Evolutionary conservation across 2,329 filamentous ascomycete genomes (phyloP), one percentile per base, ranked within the genome.

Genomic region (Epicoccum nigrum): DNA sequence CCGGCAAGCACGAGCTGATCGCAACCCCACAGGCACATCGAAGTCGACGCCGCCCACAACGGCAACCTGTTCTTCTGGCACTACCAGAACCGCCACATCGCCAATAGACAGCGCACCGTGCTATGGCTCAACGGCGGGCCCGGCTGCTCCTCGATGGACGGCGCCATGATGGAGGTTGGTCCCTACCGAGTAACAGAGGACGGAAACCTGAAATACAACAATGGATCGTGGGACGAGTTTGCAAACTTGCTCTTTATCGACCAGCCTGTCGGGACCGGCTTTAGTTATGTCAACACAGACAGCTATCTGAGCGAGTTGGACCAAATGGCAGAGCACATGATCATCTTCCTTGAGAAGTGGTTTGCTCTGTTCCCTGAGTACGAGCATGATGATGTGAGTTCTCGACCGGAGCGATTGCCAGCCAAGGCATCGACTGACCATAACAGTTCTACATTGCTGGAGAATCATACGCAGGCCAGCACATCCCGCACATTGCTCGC

Each of bases 41-140:
- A 97, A 76, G 83, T 99, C 66, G 89, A 86, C 27, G 84, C 88
- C 16, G 86, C 91, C 60, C 84, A 88, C 72, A 91, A 97, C 71
- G 93, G 91, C 63, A 96, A 97, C 74, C 77, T 99, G 15, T 99
- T 97, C 81, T 99, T 99, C 80, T 99, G 94, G 94, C 90, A 97
- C 69, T 97, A 90, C 71, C 86, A 96, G 71, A 97, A 97, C 71
- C 84, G 90, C 62, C 94, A 99, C 73, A 96, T 99, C 62, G 93
- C 92, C 50, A 90, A 97, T 71, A 85, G 83, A 64, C 90, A 94
- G 72, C 85, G 94, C 51, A 96, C 92, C 2, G 89, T 99, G 9
- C 86, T 99, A 67, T 99, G 95, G 94, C 78, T 99, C 51, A 99
- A 99, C 70, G 95, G 94, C 45, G 95, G 94, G 0, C 94, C 94